These are phyloP conservation scores for Camptophora hylomeconis DNA, from an alignment of 2,329 filamentous ascomycete genomes.

Conservation along the genomic window DNA sequence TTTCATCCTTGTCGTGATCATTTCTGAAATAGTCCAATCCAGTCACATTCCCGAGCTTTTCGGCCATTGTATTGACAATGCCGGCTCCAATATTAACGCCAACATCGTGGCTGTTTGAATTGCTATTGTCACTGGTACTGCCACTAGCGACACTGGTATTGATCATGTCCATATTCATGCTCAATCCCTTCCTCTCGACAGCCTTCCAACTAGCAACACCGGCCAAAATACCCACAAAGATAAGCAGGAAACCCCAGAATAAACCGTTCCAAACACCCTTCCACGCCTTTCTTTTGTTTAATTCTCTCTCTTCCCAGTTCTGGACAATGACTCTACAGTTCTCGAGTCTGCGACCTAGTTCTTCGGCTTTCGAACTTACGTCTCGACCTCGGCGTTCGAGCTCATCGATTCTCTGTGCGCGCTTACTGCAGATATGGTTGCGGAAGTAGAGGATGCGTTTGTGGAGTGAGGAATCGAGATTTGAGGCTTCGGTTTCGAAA, in stretches of 20 bases:
- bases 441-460: constrained; percentile 1
- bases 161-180: no score
- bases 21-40: no score
- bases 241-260: constrained; percentile 2
- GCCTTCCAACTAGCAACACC: no score
- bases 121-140: no score
- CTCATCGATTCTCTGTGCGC: background rate
- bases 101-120: no score
- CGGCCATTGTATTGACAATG: no score
- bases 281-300: constrained; percentile 3
- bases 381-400: constrained; percentile 2
- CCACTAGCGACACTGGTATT: no score
- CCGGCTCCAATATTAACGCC: no score
- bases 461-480: constrained; percentile 1
- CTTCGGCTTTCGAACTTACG: constrained; percentile 2
- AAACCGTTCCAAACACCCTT: constrained; percentile 4
- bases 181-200: no score
- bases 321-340: constrained; percentile 3
- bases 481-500: constrained; percentile 2
- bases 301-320: constrained; percentile 3
- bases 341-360: constrained; percentile 3
- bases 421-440: background rate
- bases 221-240: constrained; percentile 1
- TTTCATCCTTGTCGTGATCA: no score
- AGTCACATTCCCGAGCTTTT: no score